phyloP scores from a whole-genome alignment of 306 rosid genomes.

The Quercus rubra region DNA sequence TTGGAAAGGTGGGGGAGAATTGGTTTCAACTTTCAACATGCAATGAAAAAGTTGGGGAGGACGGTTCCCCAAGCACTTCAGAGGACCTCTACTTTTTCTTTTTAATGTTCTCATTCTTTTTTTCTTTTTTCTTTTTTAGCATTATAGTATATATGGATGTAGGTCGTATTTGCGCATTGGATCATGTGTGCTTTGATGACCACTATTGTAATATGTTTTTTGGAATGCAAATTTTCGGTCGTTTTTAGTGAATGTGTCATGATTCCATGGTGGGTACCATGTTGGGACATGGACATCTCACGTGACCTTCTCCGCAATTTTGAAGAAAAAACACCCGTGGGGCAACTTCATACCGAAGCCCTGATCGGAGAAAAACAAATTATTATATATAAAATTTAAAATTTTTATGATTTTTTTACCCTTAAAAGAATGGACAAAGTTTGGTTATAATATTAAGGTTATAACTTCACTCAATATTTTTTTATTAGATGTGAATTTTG shows the following conservation, averaged over 20 bases:
- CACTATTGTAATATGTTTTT: background rate
- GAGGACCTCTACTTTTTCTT: background rate
- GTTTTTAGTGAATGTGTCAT: background rate
- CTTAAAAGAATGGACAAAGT: too few relatives aligned
- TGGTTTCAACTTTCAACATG: conserved; percentile 37
- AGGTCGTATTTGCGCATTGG: background rate
- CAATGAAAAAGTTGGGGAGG: conserved; percentile 17
- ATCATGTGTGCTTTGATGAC: background rate
- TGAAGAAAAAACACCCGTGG: background rate
- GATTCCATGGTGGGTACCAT: background rate
- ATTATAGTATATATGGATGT: background rate
- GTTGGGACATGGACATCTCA: background rate
- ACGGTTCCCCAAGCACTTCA: conserved; percentile 7
- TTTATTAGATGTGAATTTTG: too few relatives aligned
- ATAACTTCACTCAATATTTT: too few relatives aligned
- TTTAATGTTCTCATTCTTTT: background rate
- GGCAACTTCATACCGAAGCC: too few relatives aligned
- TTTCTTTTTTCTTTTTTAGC: too few relatives aligned
- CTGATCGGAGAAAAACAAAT: too few relatives aligned
- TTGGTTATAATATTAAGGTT: too few relatives aligned
- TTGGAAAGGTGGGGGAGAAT: conserved; percentile 15
- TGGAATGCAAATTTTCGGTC: background rate
- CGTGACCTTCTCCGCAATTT: background rate
- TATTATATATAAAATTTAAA: too few relatives aligned
- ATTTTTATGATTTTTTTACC: too few relatives aligned